phyloP scores from a whole-genome alignment of 768 basidiomycete species.

The Crepidotus variabilis region DNA sequence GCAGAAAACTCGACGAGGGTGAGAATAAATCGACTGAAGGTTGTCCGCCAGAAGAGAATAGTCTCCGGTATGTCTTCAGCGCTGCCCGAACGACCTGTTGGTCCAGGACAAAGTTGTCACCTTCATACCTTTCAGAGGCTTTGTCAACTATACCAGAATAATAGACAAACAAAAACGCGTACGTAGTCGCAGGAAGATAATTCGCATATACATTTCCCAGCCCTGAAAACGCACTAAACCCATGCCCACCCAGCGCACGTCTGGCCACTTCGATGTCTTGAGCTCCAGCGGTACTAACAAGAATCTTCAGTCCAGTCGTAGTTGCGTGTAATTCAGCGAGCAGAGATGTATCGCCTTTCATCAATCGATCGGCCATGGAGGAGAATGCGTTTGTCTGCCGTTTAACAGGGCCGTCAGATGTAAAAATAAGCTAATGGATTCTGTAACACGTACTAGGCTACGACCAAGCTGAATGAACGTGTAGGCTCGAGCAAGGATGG shows the following conservation, averaged over 20 bases:
- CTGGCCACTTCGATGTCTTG: constrained; percentile 63
- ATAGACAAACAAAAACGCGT: no score
- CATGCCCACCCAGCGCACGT: constrained; percentile 75
- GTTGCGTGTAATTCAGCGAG: constrained; percentile 73
- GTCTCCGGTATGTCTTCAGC: constrained; percentile 48
- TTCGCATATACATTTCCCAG: constrained; percentile 64
- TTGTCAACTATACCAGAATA: no score
- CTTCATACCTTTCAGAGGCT: constrained; percentile 57
- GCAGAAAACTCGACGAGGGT: constrained; percentile 53
- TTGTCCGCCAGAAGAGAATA: constrained; percentile 24
- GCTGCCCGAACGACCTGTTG: constrained; percentile 72
- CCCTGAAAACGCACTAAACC: constrained; percentile 66
- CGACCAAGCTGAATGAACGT: constrained; percentile 65
- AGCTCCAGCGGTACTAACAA: constrained; percentile 47
- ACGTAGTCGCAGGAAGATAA: constrained; percentile 64
- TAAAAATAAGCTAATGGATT: neutral
- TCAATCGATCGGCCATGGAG: constrained; percentile 42
- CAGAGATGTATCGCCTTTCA: constrained; percentile 53
- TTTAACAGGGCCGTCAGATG: neutral
- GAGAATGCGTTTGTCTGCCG: constrained; percentile 48
- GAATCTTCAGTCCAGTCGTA: constrained; percentile 65
- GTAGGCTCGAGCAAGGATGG: constrained; percentile 64
- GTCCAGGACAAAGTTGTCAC: constrained; percentile 77
- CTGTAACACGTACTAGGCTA: constrained; percentile 41
- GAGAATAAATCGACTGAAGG: constrained; percentile 31